Evolutionary conservation across 345 rosid genomes (phyloP).

Genomic region (Sapria himalayana): DNA sequence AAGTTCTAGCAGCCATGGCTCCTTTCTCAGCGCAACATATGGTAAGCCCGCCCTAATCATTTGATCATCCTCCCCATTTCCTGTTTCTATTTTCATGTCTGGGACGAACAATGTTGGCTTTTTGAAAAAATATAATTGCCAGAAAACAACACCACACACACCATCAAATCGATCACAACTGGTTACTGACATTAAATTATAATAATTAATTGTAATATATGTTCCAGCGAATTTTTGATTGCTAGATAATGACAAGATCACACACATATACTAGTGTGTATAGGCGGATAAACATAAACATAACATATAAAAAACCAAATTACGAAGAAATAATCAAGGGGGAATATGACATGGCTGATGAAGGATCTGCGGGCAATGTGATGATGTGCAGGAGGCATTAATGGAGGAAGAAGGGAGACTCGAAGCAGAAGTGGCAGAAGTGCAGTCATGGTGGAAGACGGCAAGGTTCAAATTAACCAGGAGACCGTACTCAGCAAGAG

Average conservation of each 20-base stretch:
- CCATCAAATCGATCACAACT: too few species aligned
- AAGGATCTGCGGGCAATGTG: background rate
- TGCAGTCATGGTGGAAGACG: constrained; percentile 89
- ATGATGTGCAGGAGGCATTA: constrained; percentile 18
- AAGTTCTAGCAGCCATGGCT: constrained; percentile 63
- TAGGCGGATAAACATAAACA: too few species aligned
- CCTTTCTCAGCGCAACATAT: constrained; percentile 80
- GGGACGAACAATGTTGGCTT: too few species aligned
- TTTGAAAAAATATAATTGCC: too few species aligned
- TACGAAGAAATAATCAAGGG: background rate
- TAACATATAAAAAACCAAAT: background rate
- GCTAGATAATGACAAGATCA: too few species aligned
- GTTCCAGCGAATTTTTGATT: background rate
- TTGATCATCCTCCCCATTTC: background rate
- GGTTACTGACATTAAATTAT: too few species aligned
- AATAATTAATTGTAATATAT: too few species aligned
- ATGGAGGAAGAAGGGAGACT: constrained; percentile 88
- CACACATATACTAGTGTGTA: too few species aligned
- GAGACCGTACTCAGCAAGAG: constrained; percentile 67
- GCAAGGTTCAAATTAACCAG: constrained; percentile 90
- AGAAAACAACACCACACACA: too few species aligned
- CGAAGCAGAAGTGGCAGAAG: constrained; percentile 79
- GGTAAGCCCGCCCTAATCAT: constrained; percentile 20
- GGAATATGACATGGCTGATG: background rate
- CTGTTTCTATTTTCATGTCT: background rate